These are phyloP conservation scores for Umbelopsis sp. DNA, from an alignment of 192 early-diverging fungal genomes.

Conservation along the genomic window DNA sequence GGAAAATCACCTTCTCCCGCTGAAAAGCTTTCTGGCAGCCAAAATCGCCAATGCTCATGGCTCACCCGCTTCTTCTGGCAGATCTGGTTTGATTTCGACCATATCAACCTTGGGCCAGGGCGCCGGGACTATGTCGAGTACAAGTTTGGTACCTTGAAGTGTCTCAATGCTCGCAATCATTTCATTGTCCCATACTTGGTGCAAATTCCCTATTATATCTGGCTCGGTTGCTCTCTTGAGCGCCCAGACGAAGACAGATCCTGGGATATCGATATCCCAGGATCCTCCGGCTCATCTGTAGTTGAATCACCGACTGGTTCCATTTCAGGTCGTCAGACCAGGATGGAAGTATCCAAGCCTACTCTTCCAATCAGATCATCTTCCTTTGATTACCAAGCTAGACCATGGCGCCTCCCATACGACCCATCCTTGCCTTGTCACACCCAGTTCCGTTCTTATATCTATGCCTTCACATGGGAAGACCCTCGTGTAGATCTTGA, in stretches of 20 bases:
- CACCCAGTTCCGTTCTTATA: constrained; percentile 79
- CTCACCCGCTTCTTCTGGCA: constrained; percentile 84
- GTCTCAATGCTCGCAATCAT: constrained; percentile 71
- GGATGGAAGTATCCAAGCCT: neutral
- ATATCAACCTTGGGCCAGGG: constrained; percentile 75
- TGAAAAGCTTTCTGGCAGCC: constrained; percentile 45
- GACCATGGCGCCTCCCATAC: constrained; percentile 58
- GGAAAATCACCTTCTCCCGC: constrained; percentile 42
- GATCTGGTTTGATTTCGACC: constrained; percentile 87
- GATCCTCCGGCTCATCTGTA: constrained; percentile 4
- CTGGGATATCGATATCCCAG: neutral
- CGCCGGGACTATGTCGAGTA: constrained; percentile 87
- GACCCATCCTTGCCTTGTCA: constrained; percentile 55
- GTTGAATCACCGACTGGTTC: constrained; percentile 20
- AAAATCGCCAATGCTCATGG: constrained; percentile 75
- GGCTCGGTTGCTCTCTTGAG: constrained; percentile 69
- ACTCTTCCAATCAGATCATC: neutral
- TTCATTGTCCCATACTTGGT: constrained; percentile 71
- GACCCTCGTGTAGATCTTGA: constrained; percentile 78
- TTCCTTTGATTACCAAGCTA: constrained; percentile 36
- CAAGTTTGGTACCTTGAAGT: constrained; percentile 77
- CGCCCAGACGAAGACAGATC: constrained; percentile 22
- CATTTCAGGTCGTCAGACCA: constrained; percentile 13
- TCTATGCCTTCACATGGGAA: constrained; percentile 90
- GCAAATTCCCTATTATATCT: constrained; percentile 88